Base-by-base conservation (phyloP, 371 early-diverging fungal genomes). In the Apophysomyces elegans region DNA sequence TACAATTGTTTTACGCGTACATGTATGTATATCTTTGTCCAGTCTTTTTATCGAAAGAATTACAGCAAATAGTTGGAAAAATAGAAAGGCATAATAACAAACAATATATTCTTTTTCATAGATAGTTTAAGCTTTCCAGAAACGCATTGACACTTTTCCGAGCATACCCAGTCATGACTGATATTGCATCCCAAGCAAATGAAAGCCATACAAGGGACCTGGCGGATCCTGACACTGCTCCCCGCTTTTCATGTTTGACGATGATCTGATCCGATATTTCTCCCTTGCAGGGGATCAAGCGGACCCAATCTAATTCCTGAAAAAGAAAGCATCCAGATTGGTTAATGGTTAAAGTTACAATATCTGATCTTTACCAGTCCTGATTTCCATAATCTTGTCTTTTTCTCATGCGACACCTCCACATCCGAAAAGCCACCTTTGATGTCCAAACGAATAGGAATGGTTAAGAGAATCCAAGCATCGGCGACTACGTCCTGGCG, bases 301-400 rank as follows among this genome's bases (percentile, higher is more conserved):
- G 65, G 0, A 65, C 69, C 69, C 69, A 69, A 47, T 69, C 69
- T 11, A 69, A 35, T 44, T 69, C 69, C 69, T 69, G 37, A 44
- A 37, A 16, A 56, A 1, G 16, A 44, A 45, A 18, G n/a, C 32
- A 41, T 11, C 8, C 41, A 41, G 13, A 43, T 32, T 18, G 16
- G 37, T 54, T 21, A 18, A 35, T 39, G 21, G 16, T n/a, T 3
- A 9, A 13, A 50, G 3, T 37, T 41, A 11, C 16, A n/a, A 9
- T 21, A 50, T 21, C 21, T 16, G 2, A 16, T 41, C 12, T 59
- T 62, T 70, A 70, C 70, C 61, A 70, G 54, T 14, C 70, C 70
- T 18, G 70, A 46, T 59, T 70, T 70, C 66, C 66, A 70, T 21
- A 56, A 50, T 13, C 46, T 37, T 12, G 70, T 56, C 12, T 57